Conservation (phyloP, 2,329 filamentous ascomycete species). For the Talaromyces sp. region DNA sequence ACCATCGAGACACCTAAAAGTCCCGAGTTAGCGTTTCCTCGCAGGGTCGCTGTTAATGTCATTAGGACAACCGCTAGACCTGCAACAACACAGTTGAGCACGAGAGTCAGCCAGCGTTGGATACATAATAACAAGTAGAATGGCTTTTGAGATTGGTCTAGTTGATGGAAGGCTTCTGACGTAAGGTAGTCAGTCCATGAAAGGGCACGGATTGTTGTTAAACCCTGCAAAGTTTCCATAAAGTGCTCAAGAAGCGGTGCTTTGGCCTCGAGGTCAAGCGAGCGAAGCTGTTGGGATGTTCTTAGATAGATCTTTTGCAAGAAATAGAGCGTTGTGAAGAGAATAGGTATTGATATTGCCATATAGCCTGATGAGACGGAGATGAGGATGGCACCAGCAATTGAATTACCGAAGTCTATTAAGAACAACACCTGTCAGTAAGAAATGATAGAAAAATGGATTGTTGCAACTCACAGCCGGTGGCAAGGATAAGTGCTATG, state of each 20-base stretch:
- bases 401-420: constrained; percentile 12
- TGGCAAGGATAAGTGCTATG: constrained; percentile 37
- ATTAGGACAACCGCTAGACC: constrained; percentile 49
- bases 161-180: constrained; percentile 44
- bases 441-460: not conserved
- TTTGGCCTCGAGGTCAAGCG: constrained; percentile 60
- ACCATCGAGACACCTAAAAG: constrained; percentile 52
- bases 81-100: constrained; percentile 50
- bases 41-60: constrained; percentile 45
- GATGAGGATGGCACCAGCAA: constrained; percentile 4
- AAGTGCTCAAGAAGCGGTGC: constrained; percentile 57
- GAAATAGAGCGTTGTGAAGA: constrained; percentile 46
- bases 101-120: constrained; percentile 56
- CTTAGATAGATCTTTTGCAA: constrained; percentile 58
- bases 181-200: constrained; percentile 48
- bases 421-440: not conserved
- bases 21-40: constrained; percentile 44
- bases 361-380: constrained; percentile 45
- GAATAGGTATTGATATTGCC: constrained; percentile 49
- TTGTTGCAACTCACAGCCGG: constrained; percentile 28
- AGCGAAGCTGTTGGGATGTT: constrained; percentile 58
- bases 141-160: constrained; percentile 55
- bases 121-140: constrained; percentile 56
- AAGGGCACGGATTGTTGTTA: constrained; percentile 55
- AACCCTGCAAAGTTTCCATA: constrained; percentile 53